Conservation (phyloP, 1,284 basidiomycete species). For the Golubevia pallescens region DNA sequence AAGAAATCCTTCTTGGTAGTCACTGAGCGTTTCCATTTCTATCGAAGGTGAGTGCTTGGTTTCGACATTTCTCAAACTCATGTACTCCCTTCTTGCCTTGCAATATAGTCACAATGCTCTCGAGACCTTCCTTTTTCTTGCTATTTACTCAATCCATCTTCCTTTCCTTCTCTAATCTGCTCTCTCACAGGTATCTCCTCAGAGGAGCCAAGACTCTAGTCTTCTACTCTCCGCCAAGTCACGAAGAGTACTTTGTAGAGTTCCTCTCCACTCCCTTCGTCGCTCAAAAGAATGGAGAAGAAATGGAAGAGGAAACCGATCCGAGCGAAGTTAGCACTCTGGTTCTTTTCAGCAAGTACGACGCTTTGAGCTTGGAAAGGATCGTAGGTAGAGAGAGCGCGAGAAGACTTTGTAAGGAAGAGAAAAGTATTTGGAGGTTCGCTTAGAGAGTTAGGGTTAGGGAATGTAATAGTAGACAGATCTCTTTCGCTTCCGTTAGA, state of each 20-base stretch:
- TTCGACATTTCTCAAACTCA: slow-evolving; percentile 17
- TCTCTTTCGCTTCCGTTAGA: too few species aligned
- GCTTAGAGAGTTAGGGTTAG: neutral
- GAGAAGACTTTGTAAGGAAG: too few species aligned
- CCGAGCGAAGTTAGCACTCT: slow-evolving; percentile 72
- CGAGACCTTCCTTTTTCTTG: neutral
- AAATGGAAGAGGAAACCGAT: slow-evolving; percentile 70
- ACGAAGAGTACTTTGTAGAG: slow-evolving; percentile 89
- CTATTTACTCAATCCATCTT: neutral
- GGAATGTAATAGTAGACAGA: neutral
- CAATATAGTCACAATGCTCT: neutral
- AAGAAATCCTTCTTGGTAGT: slow-evolving; percentile 85
- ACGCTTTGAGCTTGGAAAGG: slow-evolving; percentile 82
- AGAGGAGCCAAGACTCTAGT: slow-evolving; percentile 88
- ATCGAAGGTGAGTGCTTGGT: slow-evolving; percentile 72
- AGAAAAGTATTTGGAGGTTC: too few species aligned
- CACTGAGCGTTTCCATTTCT: slow-evolving; percentile 98
- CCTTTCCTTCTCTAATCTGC: neutral
- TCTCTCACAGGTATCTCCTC: slow-evolving; percentile 79
- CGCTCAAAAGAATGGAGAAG: slow-evolving; percentile 37
- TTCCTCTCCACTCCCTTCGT: slow-evolving; percentile 84
- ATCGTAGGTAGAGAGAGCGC: slow-evolving; percentile 71
- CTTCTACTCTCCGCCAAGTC: slow-evolving; percentile 89
- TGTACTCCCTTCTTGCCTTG: slow-evolving; percentile 6
- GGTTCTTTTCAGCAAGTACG: slow-evolving; percentile 84